phyloP scores from a whole-genome alignment of 441 rosid species.

The Raphanus hybrid region DNA sequence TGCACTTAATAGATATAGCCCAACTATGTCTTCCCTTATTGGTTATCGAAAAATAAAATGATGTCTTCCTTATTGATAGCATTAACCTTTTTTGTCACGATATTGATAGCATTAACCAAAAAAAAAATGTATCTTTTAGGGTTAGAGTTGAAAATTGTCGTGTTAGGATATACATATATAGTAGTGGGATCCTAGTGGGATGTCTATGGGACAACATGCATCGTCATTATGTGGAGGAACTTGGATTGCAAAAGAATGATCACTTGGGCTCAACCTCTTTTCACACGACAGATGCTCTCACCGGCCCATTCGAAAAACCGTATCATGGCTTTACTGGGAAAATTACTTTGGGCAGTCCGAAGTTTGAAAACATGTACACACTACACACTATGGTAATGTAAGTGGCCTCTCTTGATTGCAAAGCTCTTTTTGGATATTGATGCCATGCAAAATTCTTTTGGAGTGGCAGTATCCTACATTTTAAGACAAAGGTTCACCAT shows the following conservation, averaged over 20 bases:
- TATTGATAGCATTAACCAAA: too few relatives aligned
- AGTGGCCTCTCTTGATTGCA: background rate
- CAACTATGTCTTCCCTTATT: background rate
- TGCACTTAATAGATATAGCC: background rate
- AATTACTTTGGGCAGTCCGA: background rate
- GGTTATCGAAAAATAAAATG: background rate
- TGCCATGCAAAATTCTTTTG: background rate
- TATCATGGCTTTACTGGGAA: background rate
- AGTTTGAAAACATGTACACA: background rate
- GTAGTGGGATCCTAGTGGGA: background rate
- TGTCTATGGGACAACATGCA: background rate
- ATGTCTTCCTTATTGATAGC: background rate
- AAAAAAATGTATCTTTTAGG: background rate
- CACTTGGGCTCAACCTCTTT: background rate
- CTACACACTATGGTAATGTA: background rate
- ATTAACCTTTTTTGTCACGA: background rate
- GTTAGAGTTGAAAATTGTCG: background rate
- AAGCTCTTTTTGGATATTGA: background rate
- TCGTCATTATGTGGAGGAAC: background rate
- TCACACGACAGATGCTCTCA: background rate
- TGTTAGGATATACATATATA: background rate
- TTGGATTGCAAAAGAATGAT: background rate
- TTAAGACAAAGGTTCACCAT: background rate
- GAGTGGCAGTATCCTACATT: background rate
- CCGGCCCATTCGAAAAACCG: background rate